Base-by-base conservation (phyloP, 345 rosid genomes). In the Jatropha curcas region DNA sequence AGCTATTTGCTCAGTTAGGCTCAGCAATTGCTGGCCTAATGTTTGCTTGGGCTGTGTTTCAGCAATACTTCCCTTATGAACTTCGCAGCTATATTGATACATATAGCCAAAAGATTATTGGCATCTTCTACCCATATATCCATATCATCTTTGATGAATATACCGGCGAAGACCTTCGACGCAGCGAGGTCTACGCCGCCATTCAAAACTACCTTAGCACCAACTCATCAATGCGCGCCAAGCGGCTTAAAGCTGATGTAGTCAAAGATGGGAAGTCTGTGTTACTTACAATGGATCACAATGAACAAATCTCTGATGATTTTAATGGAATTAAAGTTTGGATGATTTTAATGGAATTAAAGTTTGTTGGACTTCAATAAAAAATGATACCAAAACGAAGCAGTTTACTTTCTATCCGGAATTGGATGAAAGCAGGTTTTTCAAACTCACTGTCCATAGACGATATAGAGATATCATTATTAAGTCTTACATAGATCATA, bases 261-360 rank as follows among this genome's bases (percentile, higher is more conserved):
- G 24, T 27, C 33, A 60, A 48, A 4, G 60, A 31, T 0, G 27
- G 27, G 11, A 25, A 39, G n/a, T 57, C 73, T 56, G 13, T 70
- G 0, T 1, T 70, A 28, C 73, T 70, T 8, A 57, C 13, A 22
- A 53, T 75, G 63, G 70, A 71, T 0, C 72, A 65, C 0, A 2
- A 71, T 37, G 76, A 71, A 34, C 70, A 63, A 27, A 53, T 60
- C 8, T 12, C 66, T 12, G 65, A 57, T 28, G 60, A 24, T 4
- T 75, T 50, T 8, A 4, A 41, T 0, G 78, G 78, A 50, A 35
- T 61, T 3, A 50, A 61, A 4, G 27, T 77, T 35, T 59, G 76
- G 68, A n/a, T n/a, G n/a, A n/a, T n/a, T n/a, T n/a, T 12, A 2
- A 37, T 0, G 77, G 77, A 35, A 33, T 60, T 4, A 59, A 60